A percentile compares a stretch with the other conserved stretches of the same genome.
phyloP scores from a whole-genome alignment of 2,329 filamentous ascomycete genomes.

The Hymenoscyphus albidus region DNA sequence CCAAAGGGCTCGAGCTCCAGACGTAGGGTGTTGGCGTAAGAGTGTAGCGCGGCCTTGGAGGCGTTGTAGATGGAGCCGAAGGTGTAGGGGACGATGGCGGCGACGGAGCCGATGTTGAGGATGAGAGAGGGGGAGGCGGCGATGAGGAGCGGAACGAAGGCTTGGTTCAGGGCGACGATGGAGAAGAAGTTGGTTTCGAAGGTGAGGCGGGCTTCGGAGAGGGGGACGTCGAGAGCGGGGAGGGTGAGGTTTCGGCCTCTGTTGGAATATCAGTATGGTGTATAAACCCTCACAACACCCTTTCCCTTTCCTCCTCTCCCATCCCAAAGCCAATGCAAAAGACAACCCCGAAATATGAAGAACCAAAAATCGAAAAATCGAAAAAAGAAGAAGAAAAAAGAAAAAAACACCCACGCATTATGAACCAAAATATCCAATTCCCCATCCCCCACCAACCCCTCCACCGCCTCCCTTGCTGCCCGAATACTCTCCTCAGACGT shows the following conservation, averaged over 20 bases:
- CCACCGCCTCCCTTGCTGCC: conserved; percentile 27
- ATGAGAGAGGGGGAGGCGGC: conserved; percentile 21
- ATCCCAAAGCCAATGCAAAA: neutral
- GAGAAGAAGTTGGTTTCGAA: conserved; percentile 42
- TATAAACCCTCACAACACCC: neutral
- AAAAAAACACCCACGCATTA: conserved; percentile 56
- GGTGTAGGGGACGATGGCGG: conserved; percentile 73
- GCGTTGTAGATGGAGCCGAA: conserved; percentile 90
- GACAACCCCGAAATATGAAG: too few species aligned
- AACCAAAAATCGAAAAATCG: neutral
- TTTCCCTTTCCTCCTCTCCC: neutral
- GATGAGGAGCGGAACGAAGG: conserved; percentile 36
- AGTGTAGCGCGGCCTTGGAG: conserved; percentile 68
- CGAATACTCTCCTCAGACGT: conserved; percentile 27
- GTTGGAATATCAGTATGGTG: neutral
- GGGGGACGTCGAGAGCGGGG: conserved; percentile 33
- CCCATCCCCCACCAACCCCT: conserved; percentile 58
- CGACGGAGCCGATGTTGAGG: conserved; percentile 30
- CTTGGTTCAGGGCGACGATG: conserved; percentile 43
- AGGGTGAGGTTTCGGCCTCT: conserved; percentile 27
- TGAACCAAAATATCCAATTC: conserved; percentile 85
- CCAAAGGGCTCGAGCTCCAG: conserved; percentile 31
- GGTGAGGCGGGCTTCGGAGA: conserved; percentile 31
- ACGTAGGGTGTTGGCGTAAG: conserved; percentile 25
- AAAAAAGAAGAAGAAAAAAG: neutral